Base-by-base conservation (phyloP, 2,329 filamentous ascomycete species). In the Verticillium nubilum region DNA sequence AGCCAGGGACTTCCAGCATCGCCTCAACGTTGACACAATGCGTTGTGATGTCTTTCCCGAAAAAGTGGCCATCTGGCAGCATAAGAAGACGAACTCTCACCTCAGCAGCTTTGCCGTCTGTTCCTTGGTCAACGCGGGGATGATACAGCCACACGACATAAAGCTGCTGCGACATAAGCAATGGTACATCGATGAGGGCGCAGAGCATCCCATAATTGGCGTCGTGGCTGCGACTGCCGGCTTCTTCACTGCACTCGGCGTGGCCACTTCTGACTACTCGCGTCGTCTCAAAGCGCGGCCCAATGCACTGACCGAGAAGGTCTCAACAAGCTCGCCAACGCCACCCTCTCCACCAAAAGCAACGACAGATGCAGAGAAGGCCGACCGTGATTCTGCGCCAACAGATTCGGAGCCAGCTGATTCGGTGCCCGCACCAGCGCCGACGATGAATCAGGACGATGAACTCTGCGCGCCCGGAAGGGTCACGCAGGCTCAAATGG, bases 101-200 rank as follows among this genome's bases (percentile, higher is more conserved):
- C 71, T 90, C 2, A 88, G 86, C 67, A 76, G 84, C 0, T 80
- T 89, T 60, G 87, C 86, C 19, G 84, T 84, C 2, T 76, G 78
- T 23, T 81, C 84, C 7, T 74, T 89, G 19, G 78, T 80, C 1
- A 80, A 82, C 60, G 78, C 80, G 62, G 82, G 80, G 1, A 65
- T 84, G 3, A 64, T 89, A 2, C 76, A 83, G 28, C 81, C 85
- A 54, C 77, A 79, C 3, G 78, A 88, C 58, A 67, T 89, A 17
- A 86, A 86, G 65, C 68, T 88, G 69, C 52, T 73, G 2, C 57
- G 58, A 4, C 65, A 65, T 9, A 67, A 62, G 37, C 85, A 88
- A 65, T 89, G 88, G 70, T 83, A 88, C 60, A 84, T 85, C 0
- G 85, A 88, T 59, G 80, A 86, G 55, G 86, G 86, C 2, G 86